Evolutionary conservation across 2,329 filamentous ascomycete species (phyloP), one percentile per base, ranked within the genome.

Genomic region (Ophiocordyceps camponoti-floridani): DNA sequence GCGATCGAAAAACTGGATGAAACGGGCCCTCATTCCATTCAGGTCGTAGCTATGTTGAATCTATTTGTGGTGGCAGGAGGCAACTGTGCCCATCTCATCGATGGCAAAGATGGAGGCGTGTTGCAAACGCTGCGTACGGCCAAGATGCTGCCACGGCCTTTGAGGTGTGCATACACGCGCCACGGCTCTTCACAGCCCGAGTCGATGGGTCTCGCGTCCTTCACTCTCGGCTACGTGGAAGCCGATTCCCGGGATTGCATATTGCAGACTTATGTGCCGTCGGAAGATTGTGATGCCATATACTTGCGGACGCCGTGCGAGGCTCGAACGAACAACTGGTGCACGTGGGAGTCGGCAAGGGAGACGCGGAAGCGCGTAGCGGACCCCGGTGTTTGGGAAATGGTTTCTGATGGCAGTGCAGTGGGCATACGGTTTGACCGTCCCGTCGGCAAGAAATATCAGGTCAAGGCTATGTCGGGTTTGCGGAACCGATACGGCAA

Each of bases 331-430:
- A 63, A 63, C 33, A 64, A 62, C 6, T 72, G 66, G 48, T 73
- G 68, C 48, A 56, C 63, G 1, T 77, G 72, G 73, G 54, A 58
- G 6, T 66, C 69, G 19, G 69, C 72, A 2, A 68, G 62, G 14
- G 69, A 76, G 50, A 58, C 66, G 3, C 68, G 62, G 37, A 69
- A 72, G 42, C 67, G 63, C 9, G 66, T 85, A 8, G 59, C 67
- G n/a, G 71, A 79, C 35, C 78, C 79, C 0, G 82, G 82, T 0
- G 57, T 63, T 0, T 86, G 81, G 81, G 73, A 79, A 48, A 64
- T 74, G 1, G 64, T 83, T 7, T 65, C 69, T 0, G 70, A 70
- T 30, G 75, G 77, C 0, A 73, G 72, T 45, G 63, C 84, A 10
- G 63, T 84, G 1, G 82, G 82, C 0, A 65, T 85, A 12, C 67